Conservation (phyloP, 345 rosid genomes). For the Camelina laxa region DNA sequence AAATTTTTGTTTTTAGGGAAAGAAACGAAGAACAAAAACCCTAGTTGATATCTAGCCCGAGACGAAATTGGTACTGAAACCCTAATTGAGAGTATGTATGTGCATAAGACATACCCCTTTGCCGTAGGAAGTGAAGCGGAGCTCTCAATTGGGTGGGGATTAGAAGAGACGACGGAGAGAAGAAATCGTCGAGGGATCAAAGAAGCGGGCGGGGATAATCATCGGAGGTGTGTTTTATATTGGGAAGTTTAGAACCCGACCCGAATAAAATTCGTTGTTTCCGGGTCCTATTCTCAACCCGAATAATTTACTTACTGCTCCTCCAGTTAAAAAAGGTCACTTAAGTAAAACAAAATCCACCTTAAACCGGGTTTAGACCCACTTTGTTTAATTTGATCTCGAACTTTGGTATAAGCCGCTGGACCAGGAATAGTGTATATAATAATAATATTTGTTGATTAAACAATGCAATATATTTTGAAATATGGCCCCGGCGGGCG, state of each 20-base stretch:
- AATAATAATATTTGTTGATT: too few relatives aligned
- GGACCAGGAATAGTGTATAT: too few relatives aligned
- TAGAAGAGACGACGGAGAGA: background rate
- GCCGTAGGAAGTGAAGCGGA: conserved; percentile 14
- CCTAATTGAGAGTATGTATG: conserved; percentile 8
- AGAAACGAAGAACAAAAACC: too few relatives aligned
- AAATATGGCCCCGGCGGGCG: too few relatives aligned
- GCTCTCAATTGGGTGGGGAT: background rate
- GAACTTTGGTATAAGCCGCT: too few relatives aligned
- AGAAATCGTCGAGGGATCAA: conserved; percentile 21
- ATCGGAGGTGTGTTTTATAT: background rate
- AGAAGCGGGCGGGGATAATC: background rate
- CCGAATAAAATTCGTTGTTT: conserved; percentile 8
- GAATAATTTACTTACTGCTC: background rate
- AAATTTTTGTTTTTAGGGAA: background rate
- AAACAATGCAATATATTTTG: too few relatives aligned
- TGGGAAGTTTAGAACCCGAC: conserved; percentile 19
- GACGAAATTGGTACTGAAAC: conserved; percentile 8
- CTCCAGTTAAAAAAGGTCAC: too few relatives aligned
- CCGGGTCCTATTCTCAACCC: conserved; percentile 1
- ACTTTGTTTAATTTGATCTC: too few relatives aligned
- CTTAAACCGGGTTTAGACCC: too few relatives aligned
- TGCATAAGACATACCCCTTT: background rate
- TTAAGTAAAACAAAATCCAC: too few relatives aligned
- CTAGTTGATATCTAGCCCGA: background rate